These are phyloP conservation scores for Lachnellula willkommii DNA, from an alignment of 2,329 filamentous ascomycete species.

Conservation along the genomic window DNA sequence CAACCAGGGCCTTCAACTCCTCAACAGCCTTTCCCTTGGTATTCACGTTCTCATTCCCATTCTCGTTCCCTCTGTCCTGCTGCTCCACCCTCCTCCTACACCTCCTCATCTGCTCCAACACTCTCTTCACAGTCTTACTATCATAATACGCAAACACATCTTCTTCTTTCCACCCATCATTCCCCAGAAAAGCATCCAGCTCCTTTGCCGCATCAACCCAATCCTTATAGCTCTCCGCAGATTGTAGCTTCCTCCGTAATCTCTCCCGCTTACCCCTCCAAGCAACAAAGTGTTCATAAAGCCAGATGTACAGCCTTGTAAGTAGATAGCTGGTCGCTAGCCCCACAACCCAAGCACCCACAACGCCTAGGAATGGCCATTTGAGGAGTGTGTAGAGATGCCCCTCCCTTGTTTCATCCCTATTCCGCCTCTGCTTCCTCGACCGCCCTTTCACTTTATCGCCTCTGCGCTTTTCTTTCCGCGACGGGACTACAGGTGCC, in stretches of 20 bases:
- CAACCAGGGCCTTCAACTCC: slow-evolving; percentile 70
- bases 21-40: slow-evolving; percentile 51
- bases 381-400: slow-evolving; percentile 85
- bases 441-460: slow-evolving; percentile 35
- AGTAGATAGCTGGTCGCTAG: slow-evolving; percentile 70
- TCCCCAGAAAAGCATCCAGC: slow-evolving; percentile 75
- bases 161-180: slow-evolving; percentile 71
- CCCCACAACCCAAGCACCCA: slow-evolving; percentile 73
- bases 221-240: slow-evolving; percentile 69
- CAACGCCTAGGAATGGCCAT: slow-evolving; percentile 80
- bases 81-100: slow-evolving; percentile 48
- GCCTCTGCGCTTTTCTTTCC: slow-evolving; percentile 18
- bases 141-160: slow-evolving; percentile 85
- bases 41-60: slow-evolving; percentile 35
- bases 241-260: slow-evolving; percentile 65
- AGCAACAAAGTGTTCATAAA: slow-evolving; percentile 86
- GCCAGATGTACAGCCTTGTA: slow-evolving; percentile 82
- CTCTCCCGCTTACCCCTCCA: slow-evolving; percentile 77
- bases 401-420: slow-evolving; percentile 91
- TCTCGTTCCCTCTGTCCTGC: slow-evolving; percentile 47
- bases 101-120: slow-evolving; percentile 69
- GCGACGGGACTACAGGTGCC: slow-evolving; percentile 66
- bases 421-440: slow-evolving; percentile 43
- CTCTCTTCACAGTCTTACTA: slow-evolving; percentile 71
- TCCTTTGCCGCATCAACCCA: slow-evolving; percentile 78